Percentiles rank a stretch among this genome's conserved stretches.
Evolutionary conservation across 1,284 basidiomycete species (phyloP).

Genomic region (Sanghuangporus baumii): DNA sequence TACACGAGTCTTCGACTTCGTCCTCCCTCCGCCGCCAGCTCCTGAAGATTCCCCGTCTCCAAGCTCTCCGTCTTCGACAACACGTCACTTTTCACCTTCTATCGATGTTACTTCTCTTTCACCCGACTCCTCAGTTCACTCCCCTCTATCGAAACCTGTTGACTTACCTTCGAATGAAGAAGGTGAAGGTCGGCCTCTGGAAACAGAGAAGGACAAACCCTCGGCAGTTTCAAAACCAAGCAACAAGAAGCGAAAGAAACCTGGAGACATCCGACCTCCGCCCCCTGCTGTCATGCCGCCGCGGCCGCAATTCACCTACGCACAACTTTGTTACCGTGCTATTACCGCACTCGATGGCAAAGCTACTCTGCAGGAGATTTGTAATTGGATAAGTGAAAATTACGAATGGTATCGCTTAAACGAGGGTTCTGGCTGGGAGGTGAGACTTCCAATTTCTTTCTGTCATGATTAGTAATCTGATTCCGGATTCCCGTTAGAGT

Average conservation of each 20-base stretch:
- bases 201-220: conserved; percentile 30
- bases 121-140: conserved; percentile 72
- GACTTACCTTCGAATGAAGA: conserved; percentile 23
- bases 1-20: conserved; percentile 95
- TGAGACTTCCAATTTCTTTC: conserved; percentile 30
- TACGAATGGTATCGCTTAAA: conserved; percentile 87
- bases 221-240: conserved; percentile 36
- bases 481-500: conserved; percentile 45
- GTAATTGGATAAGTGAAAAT: conserved; percentile 84
- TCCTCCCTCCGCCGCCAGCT: conserved; percentile 73
- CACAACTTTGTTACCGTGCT: conserved; percentile 73
- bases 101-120: conserved; percentile 77
- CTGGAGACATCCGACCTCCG: conserved; percentile 38
- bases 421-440: conserved; percentile 82
- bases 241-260: conserved; percentile 71
- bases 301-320: conserved; percentile 73
- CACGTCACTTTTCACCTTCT: conserved; percentile 57
- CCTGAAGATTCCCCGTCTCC: conserved; percentile 74
- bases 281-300: conserved; percentile 71
- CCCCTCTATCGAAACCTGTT: conserved; percentile 40
- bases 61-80: conserved; percentile 58
- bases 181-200: conserved; percentile 21
- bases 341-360: conserved; percentile 77
- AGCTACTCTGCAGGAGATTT: conserved; percentile 88
- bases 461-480: conserved; percentile 13